Base-by-base conservation (phyloP, 257 asterid species). In the Plectranthus barbatus region DNA sequence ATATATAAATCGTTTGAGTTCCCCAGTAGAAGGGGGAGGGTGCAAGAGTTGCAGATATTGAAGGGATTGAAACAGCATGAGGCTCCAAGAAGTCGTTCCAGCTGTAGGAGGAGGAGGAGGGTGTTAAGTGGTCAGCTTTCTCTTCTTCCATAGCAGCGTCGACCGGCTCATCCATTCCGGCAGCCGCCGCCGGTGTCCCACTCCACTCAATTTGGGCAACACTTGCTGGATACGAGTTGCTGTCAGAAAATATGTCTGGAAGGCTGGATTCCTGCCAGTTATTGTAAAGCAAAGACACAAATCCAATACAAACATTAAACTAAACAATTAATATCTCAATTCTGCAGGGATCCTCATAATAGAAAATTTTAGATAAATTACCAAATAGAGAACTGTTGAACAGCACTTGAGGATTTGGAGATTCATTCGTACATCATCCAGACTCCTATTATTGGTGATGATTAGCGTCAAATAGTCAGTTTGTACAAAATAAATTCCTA, bases 241-340 rank as follows among this genome's bases (percentile, higher is more conserved):
- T n/a, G n/a, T n/a, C n/a, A n/a, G n/a, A n/a, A n/a, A n/a, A n/a
- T n/a, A 82, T 74, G 73, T 87, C 92, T 12, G 99, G 95, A 52
- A 93, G 94, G 80, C 97, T 93, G 14, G 99, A 90, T 76, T 93
- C 99, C 99, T 93, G 88, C 69, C 71, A 76, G n/a, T n/a, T n/a
- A n/a, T n/a, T n/a, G 68, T 39, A 51, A 29, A 61, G 19, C 29
- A 34, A 75, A 29, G 49, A 57, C 34, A 44, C n/a, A n/a, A n/a
- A n/a, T n/a, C n/a, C 42, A 46, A 34, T 18, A 47, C 55, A 42
- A 60, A 23, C 42, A 40, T 42, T 5, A 41, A 37, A 50, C 40
- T 12, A 18, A 51, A 49, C 41, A 56, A 12, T 34, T 55, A 45
- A 48, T 57, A 12, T 20, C 21, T 52, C n/a, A n/a, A n/a, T n/a